Evolutionary conservation across 2,329 filamentous ascomycete species (phyloP), one percentile per base, ranked within the genome.

Genomic region (Mycosphaerella sp.): DNA sequence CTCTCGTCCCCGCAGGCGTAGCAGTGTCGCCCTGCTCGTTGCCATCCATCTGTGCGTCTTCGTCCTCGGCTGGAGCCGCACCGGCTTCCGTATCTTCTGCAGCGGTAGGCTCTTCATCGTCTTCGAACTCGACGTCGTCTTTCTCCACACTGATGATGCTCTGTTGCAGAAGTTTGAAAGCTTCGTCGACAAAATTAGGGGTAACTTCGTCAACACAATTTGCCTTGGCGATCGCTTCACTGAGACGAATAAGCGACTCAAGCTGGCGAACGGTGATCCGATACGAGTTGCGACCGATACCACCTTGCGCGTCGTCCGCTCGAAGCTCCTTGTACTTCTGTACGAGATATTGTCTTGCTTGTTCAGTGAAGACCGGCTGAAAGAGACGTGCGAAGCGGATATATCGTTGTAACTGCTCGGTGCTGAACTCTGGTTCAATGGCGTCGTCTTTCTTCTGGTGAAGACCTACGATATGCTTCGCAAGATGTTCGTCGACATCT

Each of bases 81-180:
- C 52, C 52, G 32, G 70, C 71, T 0, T 69, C 75, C 2, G 78
- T 78, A 2, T 78, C 76, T 54, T 76, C 75, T 55, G 73, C 74
- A 53, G 52, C 68, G n/a, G 64, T 69, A 32, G 63, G 70, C 16
- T 82, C 80, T 16, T 48, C 45, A 16, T 87, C 85, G 2, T 90
- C 89, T 47, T 95, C 89, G 55, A 98, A 85, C 65, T 97, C 91
- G 13, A 98, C 84, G 63, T 98, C 93, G 62, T 98, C 93, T 65
- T 97, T 93, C 71, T 98, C 93, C 21, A 98, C 93, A 1, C 87
- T 93, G 63, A 98, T 96, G 68, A 98, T 98, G 69, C 87, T 93
- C 71, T 96, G 90, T 37, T 89, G 79, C 10, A 98, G 80, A 8
- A 98, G 79, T 62, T 93, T 89, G 70, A 86, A 97, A 0, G 91